Conservation (phyloP, 352 stramenopile species). For the Phytopythium litorale region DNA sequence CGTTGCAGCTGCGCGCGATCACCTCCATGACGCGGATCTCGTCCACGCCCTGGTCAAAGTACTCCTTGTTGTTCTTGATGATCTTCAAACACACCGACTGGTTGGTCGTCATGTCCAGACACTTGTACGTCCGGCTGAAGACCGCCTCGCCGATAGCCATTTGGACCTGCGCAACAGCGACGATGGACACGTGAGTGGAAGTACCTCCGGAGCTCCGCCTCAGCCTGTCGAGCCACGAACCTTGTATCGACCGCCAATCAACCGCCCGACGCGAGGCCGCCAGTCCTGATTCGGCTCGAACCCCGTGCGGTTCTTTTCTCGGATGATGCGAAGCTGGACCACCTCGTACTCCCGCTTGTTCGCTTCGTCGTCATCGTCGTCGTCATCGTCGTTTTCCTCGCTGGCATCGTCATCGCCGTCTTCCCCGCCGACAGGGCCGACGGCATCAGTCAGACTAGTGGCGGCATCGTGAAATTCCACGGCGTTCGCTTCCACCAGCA, state of each 20-base stretch:
- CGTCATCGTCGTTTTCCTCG: conserved; percentile 26
- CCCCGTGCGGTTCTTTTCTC: conserved; percentile 74
- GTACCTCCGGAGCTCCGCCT: background rate
- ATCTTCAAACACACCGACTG: conserved; percentile 96
- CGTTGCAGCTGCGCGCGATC: conserved; percentile 70
- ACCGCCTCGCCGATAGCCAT: conserved; percentile 74
- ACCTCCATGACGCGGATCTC: conserved; percentile 78
- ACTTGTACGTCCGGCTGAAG: conserved; percentile 84
- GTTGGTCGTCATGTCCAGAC: conserved; percentile 49
- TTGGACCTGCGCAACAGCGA: conserved; percentile 40
- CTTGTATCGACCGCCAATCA: conserved; percentile 65
- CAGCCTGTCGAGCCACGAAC: conserved; percentile 14
- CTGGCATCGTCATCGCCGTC: conserved; percentile 14
- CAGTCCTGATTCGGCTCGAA: conserved; percentile 82
- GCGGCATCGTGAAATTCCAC: background rate
- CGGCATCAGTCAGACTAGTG: background rate
- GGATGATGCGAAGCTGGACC: conserved; percentile 66
- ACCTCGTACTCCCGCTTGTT: conserved; percentile 63
- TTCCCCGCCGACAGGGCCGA: conserved; percentile 9
- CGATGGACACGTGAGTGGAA: background rate
- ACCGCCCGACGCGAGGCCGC: conserved; percentile 44
- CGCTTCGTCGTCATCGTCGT: conserved; percentile 33
- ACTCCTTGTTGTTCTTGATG: conserved; percentile 99
- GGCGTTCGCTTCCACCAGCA: background rate
- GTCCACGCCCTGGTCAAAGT: conserved; percentile 96